A percentile compares a stretch with the other conserved stretches of the same genome.
phyloP scores from a whole-genome alignment of 495 filamentous ascomycete species.

The Lasiosphaeria ovina region DNA sequence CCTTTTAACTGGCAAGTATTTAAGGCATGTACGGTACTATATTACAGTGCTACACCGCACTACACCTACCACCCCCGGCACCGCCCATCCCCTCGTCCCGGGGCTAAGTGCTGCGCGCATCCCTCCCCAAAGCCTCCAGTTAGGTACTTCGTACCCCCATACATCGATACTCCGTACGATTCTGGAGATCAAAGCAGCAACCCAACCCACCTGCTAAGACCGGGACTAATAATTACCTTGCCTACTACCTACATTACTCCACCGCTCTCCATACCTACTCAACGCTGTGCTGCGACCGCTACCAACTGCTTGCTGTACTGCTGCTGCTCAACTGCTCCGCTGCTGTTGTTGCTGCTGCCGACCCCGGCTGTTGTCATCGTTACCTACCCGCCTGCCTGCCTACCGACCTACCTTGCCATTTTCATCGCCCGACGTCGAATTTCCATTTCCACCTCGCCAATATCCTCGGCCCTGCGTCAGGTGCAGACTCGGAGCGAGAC shows the following conservation, averaged over 20 bases:
- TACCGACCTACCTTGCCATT: neutral
- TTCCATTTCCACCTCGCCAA: neutral
- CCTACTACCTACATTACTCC: constrained; percentile 1
- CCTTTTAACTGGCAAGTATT: constrained; percentile 14
- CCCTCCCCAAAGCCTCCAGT: neutral
- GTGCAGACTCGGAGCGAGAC: neutral
- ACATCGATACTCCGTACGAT: no score
- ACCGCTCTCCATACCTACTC: neutral
- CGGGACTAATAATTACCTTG: neutral
- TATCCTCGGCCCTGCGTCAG: neutral
- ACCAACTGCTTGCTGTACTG: no score
- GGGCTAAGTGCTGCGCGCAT: neutral
- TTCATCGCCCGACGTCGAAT: neutral
- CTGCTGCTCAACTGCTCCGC: no score
- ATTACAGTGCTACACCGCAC: neutral
- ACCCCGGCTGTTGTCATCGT: neutral
- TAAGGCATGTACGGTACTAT: neutral
- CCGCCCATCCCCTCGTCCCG: neutral
- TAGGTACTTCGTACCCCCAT: no score
- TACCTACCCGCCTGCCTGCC: neutral
- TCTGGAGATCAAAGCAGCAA: neutral
- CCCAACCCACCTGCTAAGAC: neutral
- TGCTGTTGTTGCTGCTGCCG: neutral
- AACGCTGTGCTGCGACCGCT: no score
- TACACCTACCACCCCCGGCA: neutral